Conservation (phyloP, 2,329 filamentous ascomycete genomes). For the Epichloe baconii region DNA sequence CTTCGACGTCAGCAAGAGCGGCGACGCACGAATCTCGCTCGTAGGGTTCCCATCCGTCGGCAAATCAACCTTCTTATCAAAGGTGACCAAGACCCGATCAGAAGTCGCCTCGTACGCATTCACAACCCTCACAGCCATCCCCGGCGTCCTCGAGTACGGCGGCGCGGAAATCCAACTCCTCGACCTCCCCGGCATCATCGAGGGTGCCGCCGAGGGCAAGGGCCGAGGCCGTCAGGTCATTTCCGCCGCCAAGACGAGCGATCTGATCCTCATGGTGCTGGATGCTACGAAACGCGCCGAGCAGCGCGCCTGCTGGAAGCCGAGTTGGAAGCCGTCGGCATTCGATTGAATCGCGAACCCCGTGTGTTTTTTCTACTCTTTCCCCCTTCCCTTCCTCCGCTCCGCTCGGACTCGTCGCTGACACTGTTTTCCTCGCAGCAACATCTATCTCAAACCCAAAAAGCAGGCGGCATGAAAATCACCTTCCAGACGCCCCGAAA, state of each 20-base stretch:
- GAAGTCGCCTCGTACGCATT: conserved; percentile 95
- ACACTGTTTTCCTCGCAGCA: conserved; percentile 36
- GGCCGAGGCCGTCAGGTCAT: conserved; percentile 93
- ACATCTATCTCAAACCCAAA: conserved; percentile 94
- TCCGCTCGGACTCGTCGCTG: no score
- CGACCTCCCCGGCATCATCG: conserved; percentile 95
- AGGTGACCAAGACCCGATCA: conserved; percentile 95
- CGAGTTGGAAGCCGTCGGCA: conserved; percentile 89
- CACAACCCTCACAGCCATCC: conserved; percentile 94
- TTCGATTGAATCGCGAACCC: conserved; percentile 85
- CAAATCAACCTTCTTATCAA: conserved; percentile 97
- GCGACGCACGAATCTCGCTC: conserved; percentile 89
- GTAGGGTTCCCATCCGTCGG: conserved; percentile 98
- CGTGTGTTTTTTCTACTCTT: conserved; percentile 38
- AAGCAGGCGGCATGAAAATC: conserved; percentile 96
- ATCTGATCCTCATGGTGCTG: conserved; percentile 90
- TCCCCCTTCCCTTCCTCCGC: no score
- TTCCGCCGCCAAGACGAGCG: conserved; percentile 94
- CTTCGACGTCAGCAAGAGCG: conserved; percentile 90
- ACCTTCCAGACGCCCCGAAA: conserved; percentile 88
- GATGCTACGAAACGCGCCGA: conserved; percentile 95
- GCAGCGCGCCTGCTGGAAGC: conserved; percentile 82
- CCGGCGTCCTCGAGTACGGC: conserved; percentile 92
- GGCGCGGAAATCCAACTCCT: conserved; percentile 97
- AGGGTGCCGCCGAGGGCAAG: conserved; percentile 91